These are phyloP conservation scores for Acacia pycnantha DNA, from an alignment of 331 rosid species.

Conservation along the genomic window DNA sequence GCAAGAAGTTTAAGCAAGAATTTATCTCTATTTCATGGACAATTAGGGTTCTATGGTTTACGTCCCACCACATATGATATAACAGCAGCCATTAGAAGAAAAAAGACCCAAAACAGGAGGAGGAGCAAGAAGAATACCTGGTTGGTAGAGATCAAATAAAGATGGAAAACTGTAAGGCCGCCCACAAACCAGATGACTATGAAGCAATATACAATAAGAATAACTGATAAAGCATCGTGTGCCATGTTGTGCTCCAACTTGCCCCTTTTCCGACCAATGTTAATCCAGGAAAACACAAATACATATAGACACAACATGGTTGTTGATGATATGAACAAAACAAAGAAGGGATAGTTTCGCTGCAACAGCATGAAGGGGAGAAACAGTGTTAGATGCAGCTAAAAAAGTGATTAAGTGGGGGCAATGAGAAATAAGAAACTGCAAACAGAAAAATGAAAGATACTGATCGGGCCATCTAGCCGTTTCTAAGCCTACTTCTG, in stretches of 20 bases:
- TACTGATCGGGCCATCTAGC: background rate
- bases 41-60: background rate
- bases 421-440: background rate
- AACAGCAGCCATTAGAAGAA: background rate
- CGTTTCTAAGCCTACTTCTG: background rate
- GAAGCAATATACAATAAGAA: conserved; percentile 82
- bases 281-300: conserved; percentile 74
- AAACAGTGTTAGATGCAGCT: conserved; percentile 25
- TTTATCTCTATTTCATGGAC: background rate
- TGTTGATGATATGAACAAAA: conserved; percentile 74
- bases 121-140: conserved; percentile 53
- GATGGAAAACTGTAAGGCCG: conserved; percentile 85
- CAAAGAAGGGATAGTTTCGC: conserved; percentile 89
- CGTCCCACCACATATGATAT: background rate
- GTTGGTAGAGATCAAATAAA: conserved; percentile 82
- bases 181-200: conserved; percentile 90
- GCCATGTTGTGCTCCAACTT: conserved; percentile 46
- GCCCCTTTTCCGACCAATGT: conserved; percentile 51
- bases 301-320: conserved; percentile 76
- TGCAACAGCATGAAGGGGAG: conserved; percentile 42
- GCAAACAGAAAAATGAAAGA: background rate
- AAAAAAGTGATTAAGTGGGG: background rate
- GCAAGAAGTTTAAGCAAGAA: background rate
- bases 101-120: background rate
- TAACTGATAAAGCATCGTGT: conserved; percentile 53